Base-by-base conservation (phyloP, 192 early-diverging fungal species). In the Backusella morwellensis region DNA sequence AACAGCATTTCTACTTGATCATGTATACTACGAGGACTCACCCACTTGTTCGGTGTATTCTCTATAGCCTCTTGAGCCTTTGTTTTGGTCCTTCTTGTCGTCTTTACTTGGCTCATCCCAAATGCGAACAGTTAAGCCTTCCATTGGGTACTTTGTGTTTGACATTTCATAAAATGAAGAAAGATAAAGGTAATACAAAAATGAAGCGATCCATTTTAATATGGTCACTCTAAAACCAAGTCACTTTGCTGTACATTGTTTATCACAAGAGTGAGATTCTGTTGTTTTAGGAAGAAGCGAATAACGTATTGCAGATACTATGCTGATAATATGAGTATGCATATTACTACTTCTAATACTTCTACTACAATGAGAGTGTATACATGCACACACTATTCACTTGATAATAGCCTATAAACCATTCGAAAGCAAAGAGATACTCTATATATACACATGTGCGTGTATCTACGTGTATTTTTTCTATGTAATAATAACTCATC, bases 51-150 rank as follows among this genome's bases (percentile, higher is more conserved):
- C 68, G 19, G 68, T 70, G 9, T 70, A 70, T 36, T 70, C 35
- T 70, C 68, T 40, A 21, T 70, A 70, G 4, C 68, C 68, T 70
- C 68, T 70, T 41, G n/a, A 40, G 14, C 68, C 68, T 70, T 70
- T 70, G n/a, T 21, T 70, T 14, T 41, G n/a, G 19, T 21, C 68
- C 11, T 41, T 70, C n/a, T 36, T 38, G 26, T 36, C 38, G 19
- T 36, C 35, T 21, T 19, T 23, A 70, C 9, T 41, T 23, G 68
- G 68, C 1, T 23, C 35, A 23, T 70, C 68, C 68, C 68, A 70
- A 70, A 70, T 36, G 19, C 68, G 35, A n/a, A 70, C 35, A 41
- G 68, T 70, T n/a, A 70, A 38, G 68, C 68, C 68, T 70, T 70
- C 68, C 9, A 70, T 40, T 23, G 68, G 23, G n/a, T 70, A 38